These are phyloP conservation scores for Nicotiana tomentosiformis DNA, from an alignment of 257 asterid genomes.

Conservation along the genomic window DNA sequence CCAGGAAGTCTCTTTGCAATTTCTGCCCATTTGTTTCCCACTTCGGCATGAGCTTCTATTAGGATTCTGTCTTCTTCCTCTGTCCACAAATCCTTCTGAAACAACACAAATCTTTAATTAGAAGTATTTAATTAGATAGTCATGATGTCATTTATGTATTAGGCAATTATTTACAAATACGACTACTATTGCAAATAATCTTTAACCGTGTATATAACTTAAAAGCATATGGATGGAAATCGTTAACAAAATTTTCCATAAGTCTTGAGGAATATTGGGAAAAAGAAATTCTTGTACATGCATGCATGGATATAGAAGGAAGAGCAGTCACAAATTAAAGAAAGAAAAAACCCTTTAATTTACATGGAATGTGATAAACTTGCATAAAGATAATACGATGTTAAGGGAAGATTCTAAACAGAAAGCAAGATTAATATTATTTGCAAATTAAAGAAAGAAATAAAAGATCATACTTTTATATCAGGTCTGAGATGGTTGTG, in stretches of 20 bases:
- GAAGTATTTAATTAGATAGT: too few relatives aligned
- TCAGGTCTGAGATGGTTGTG: slow-evolving; percentile 90
- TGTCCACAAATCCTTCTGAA: slow-evolving; percentile 77
- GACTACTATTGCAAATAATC: too few relatives aligned
- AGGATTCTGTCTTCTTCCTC: slow-evolving; percentile 77
- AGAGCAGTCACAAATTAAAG: neutral
- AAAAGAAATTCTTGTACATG: neutral
- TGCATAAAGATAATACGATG: neutral
- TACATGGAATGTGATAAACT: neutral
- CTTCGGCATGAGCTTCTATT: slow-evolving; percentile 57
- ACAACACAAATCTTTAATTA: neutral
- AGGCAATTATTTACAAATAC: neutral
- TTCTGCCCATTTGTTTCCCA: slow-evolving; percentile 92
- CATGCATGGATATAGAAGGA: too few relatives aligned
- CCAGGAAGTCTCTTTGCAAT: slow-evolving; percentile 67
- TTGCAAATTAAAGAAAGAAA: neutral
- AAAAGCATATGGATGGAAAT: neutral
- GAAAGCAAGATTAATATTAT: neutral
- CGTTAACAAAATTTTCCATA: neutral
- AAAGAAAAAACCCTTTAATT: too few relatives aligned
- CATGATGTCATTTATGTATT: neutral
- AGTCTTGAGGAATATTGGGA: too few relatives aligned
- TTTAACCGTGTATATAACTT: neutral
- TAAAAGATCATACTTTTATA: slow-evolving; percentile 39
- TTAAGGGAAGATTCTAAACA: neutral